Conservation (phyloP, 208 protist species). For the Leishmania guyanensis region DNA sequence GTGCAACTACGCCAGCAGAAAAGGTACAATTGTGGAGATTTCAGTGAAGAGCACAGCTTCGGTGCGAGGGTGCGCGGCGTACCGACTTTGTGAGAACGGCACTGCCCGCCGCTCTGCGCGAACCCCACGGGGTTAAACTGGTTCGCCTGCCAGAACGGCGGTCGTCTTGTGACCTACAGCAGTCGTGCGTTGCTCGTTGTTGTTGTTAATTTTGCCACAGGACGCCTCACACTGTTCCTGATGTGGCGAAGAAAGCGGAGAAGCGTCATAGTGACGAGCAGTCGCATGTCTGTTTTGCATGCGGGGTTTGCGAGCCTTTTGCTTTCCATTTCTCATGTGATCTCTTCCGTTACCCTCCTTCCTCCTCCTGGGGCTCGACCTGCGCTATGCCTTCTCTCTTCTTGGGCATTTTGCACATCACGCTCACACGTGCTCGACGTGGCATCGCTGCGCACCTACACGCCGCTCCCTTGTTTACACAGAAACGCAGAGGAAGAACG, state of each 20-base stretch:
- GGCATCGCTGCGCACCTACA: neutral
- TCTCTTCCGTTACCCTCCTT: neutral
- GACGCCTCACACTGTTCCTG: neutral
- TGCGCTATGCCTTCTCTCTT: neutral
- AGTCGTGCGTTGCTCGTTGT: neutral
- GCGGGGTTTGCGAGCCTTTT: neutral
- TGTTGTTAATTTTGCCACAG: neutral
- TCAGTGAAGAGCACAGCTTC: neutral
- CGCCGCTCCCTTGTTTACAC: neutral
- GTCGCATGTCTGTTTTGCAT: neutral
- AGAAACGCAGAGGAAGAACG: neutral
- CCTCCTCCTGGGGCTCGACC: neutral
- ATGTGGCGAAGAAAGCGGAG: neutral
- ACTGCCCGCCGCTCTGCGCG: too few relatives aligned
- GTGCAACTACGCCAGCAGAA: neutral
- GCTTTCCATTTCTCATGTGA: neutral
- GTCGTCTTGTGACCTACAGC: neutral
- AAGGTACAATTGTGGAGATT: neutral
- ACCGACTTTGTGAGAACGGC: neutral
- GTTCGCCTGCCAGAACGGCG: neutral
- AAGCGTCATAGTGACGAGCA: neutral
- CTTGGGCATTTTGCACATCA: neutral
- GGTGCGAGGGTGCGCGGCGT: neutral
- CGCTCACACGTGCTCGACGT: neutral
- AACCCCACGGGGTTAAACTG: too few relatives aligned